Evolutionary conservation across 2,329 filamentous ascomycete species (phyloP).

Genomic region (Sphaerulina vaccinii): DNA sequence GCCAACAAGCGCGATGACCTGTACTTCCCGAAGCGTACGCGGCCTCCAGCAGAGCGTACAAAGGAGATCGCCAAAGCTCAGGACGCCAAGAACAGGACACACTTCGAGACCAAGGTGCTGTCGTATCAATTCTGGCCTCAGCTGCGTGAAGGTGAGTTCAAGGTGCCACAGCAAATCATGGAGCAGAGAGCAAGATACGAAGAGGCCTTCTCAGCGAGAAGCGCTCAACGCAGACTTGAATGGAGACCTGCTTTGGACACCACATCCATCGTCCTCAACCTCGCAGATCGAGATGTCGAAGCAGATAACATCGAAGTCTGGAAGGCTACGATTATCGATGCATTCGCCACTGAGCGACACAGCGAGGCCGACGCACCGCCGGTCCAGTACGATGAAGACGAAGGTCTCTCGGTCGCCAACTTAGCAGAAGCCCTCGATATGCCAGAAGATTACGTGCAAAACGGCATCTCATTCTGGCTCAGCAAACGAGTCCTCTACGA

Average conservation of each 20-base stretch:
- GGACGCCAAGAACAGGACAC: not conserved
- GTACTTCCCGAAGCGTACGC: slow-evolving; percentile 33
- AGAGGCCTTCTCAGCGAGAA: slow-evolving; percentile 72
- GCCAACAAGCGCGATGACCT: slow-evolving; percentile 31
- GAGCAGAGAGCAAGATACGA: slow-evolving; percentile 70
- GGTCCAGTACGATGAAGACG: slow-evolving; percentile 13
- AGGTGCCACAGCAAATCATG: slow-evolving; percentile 58
- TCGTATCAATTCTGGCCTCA: slow-evolving; percentile 93
- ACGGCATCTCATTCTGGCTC: slow-evolving; percentile 71
- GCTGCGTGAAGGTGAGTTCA: slow-evolving; percentile 68
- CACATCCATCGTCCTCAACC: slow-evolving; percentile 69
- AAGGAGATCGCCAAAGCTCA: not conserved
- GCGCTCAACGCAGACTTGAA: slow-evolving; percentile 78
- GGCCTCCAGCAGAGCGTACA: slow-evolving; percentile 24
- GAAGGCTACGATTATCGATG: slow-evolving; percentile 83
- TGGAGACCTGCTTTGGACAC: slow-evolving; percentile 85
- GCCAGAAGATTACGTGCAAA: slow-evolving; percentile 68
- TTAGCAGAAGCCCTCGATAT: slow-evolving; percentile 62
- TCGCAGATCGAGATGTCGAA: slow-evolving; percentile 73
- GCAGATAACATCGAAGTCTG: slow-evolving; percentile 74
- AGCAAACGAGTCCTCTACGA: slow-evolving; percentile 64
- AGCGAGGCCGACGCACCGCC: slow-evolving; percentile 37
- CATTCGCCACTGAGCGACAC: slow-evolving; percentile 57
- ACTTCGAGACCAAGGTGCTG: slow-evolving; percentile 63
- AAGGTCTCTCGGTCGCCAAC: slow-evolving; percentile 40